Evolutionary conservation across 371 early-diverging fungal genomes (phyloP).

Genomic region (Circinella minor): DNA sequence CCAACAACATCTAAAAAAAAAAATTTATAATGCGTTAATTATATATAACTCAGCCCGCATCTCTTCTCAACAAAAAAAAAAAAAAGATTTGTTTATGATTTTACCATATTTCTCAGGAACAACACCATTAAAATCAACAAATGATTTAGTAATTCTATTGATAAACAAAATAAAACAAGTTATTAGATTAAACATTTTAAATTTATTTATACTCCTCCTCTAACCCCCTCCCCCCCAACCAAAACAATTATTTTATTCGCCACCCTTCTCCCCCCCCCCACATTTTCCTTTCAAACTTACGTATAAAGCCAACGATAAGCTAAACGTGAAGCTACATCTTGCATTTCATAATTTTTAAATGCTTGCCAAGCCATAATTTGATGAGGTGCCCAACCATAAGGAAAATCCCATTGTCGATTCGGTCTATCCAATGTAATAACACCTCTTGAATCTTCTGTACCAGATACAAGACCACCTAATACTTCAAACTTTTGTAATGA

Average conservation of each 20-base stretch:
- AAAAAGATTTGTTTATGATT: not conserved
- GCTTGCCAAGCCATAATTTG: conserved; percentile 95
- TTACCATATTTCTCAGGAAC: conserved; percentile 92
- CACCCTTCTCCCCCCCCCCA: not conserved
- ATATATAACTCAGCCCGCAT: too few relatives aligned
- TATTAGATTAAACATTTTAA: not conserved
- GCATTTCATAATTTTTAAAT: conserved; percentile 77
- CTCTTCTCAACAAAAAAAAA: too few relatives aligned
- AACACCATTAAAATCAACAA: conserved; percentile 97
- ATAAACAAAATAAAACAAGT: not conserved
- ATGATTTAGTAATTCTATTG: conserved; percentile 81
- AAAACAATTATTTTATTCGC: not conserved
- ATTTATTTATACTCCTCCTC: not conserved
- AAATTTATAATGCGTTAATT: not conserved
- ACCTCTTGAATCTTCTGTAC: conserved; percentile 86
- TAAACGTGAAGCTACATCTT: conserved; percentile 71
- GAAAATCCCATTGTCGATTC: conserved; percentile 94
- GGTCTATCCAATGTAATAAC: conserved; percentile 74
- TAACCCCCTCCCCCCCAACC: not conserved
- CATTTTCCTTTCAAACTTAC: conserved; percentile 28
- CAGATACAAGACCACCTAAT: conserved; percentile 80
- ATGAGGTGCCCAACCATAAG: conserved; percentile 95
- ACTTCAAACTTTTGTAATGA: conserved; percentile 75
- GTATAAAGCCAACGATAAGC: conserved; percentile 94
- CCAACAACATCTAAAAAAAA: conserved; percentile 76